Conservation (phyloP, 495 filamentous ascomycete species). For the Penicillium tannophilum region DNA sequence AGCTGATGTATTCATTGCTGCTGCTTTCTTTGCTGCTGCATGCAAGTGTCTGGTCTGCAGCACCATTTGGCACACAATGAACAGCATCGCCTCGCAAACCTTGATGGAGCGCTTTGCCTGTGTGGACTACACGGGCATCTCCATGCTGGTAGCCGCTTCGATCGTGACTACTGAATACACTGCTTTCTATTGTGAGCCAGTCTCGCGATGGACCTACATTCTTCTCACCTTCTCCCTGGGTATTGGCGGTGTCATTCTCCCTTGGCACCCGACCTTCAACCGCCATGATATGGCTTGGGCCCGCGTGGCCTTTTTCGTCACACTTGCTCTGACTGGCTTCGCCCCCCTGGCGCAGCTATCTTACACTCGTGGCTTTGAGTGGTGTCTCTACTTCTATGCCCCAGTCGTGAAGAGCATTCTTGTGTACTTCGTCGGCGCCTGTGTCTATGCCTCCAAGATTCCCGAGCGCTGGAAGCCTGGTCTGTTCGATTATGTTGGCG, state of each 20-base stretch:
- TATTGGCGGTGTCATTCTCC: slow-evolving; percentile 84
- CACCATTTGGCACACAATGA: slow-evolving; percentile 98
- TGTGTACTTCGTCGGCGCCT: slow-evolving; percentile 84
- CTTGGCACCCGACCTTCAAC: slow-evolving; percentile 97
- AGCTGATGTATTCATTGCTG: slow-evolving; percentile 83
- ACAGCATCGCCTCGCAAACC: slow-evolving; percentile 83
- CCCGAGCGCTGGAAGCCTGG: slow-evolving; percentile 93
- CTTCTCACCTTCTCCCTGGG: slow-evolving; percentile 77
- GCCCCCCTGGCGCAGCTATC: slow-evolving; percentile 83
- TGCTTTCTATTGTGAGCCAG: slow-evolving; percentile 95
- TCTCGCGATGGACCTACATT: slow-evolving; percentile 87
- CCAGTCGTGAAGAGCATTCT: slow-evolving; percentile 81
- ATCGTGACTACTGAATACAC: slow-evolving; percentile 99
- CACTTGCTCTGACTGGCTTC: slow-evolving; percentile 87
- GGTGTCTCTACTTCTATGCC: slow-evolving; percentile 83
- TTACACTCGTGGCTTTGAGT: slow-evolving; percentile 70
- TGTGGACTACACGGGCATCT: slow-evolving; percentile 98
- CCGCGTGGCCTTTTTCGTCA: slow-evolving; percentile 88
- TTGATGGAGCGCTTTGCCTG: slow-evolving; percentile 96
- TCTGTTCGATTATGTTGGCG: slow-evolving; percentile 90
- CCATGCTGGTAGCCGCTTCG: slow-evolving; percentile 89
- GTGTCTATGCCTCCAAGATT: slow-evolving; percentile 89
- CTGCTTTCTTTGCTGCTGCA: slow-evolving; percentile 95
- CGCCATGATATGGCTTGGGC: slow-evolving; percentile 87
- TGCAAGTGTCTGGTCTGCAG: slow-evolving; percentile 95